Evolutionary conservation across 2,329 filamentous ascomycete species (phyloP).

Genomic region (Fusarium nematophilum): DNA sequence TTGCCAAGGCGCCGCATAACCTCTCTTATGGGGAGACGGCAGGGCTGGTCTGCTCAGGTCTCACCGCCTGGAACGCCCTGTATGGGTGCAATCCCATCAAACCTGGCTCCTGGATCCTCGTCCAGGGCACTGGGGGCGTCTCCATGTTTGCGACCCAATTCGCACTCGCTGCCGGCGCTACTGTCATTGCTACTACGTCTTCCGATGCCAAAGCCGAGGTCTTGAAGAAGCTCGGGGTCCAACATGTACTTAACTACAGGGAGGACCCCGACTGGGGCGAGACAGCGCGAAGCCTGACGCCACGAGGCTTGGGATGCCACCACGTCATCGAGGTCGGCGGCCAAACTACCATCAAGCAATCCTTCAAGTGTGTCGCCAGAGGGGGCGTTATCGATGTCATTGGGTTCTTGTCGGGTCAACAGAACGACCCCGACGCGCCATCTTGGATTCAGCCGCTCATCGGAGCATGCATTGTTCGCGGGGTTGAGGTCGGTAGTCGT

Average conservation of each 20-base stretch:
- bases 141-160: conserved; percentile 32
- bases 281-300: conserved; percentile 61
- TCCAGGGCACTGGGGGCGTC: conserved; percentile 14
- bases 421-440: neutral
- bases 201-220: conserved; percentile 59
- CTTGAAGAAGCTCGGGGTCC: conserved; percentile 64
- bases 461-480: conserved; percentile 1
- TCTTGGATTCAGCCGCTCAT: neutral
- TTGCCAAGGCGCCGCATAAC: conserved; percentile 68
- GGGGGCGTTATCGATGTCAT: conserved; percentile 51
- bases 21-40: conserved; percentile 60
- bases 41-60: conserved; percentile 64
- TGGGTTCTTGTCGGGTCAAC: conserved; percentile 12
- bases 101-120: conserved; percentile 53
- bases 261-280: conserved; percentile 65
- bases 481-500: conserved; percentile 8
- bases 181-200: conserved; percentile 68
- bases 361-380: conserved; percentile 47
- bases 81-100: conserved; percentile 43
- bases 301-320: conserved; percentile 58
- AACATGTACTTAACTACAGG: conserved; percentile 68
- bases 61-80: conserved; percentile 32
- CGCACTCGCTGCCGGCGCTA: conserved; percentile 61
- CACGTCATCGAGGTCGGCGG: conserved; percentile 69
- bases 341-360: conserved; percentile 59